Base-by-base conservation (phyloP, 1,139 yeast genomes). In the Protomyces macrosporus region DNA sequence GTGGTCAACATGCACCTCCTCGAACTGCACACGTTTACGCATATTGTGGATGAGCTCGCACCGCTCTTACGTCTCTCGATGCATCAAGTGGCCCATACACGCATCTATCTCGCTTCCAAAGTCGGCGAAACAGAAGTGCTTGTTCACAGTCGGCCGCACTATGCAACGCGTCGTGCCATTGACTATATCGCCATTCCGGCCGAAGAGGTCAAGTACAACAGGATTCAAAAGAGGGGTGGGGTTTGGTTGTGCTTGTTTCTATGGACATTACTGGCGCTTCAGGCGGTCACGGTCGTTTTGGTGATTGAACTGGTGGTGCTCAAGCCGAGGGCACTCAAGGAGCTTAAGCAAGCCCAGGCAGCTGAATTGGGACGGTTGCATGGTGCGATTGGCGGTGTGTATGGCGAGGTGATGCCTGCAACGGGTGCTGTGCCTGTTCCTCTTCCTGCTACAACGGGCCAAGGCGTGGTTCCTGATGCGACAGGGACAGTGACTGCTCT, bases 81-180 rank as follows among this genome's bases (percentile, higher is more conserved):
- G 6, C 51, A 51, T 42, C 62, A 58, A 23, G 12, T 55, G 10
- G 9, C 36, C 32, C 62, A 58, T 10, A 52, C 62, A n/a, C 51
- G 62, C 34, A 58, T 58, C 14, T 58, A 39, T 23, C 30, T 58
- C 5, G 56, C 51, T 14, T 51, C 62, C 12, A 51, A 51, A 9
- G 52, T 58, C 3, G 62, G 62, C 16, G 62, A 58, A 40, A 58
- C 62, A 12, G 62, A 58, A 34, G 37, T 58, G 16, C 45, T 58
- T 32, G 62, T 58, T 30, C 51, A 51, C 35, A 37, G 56, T n/a
- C 33, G 62, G 32, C 62, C 62, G n/a, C 53, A 58, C 14, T 58
- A 45, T 23, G 48, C 45, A 3, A 58, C 62, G 33, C 37, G 33
- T 14, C 37, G 62, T 7, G 53, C 42, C 32, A 42, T 58, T 3